Base-by-base conservation (phyloP, 441 rosid species). In the Flueggea neowawraea region DNA sequence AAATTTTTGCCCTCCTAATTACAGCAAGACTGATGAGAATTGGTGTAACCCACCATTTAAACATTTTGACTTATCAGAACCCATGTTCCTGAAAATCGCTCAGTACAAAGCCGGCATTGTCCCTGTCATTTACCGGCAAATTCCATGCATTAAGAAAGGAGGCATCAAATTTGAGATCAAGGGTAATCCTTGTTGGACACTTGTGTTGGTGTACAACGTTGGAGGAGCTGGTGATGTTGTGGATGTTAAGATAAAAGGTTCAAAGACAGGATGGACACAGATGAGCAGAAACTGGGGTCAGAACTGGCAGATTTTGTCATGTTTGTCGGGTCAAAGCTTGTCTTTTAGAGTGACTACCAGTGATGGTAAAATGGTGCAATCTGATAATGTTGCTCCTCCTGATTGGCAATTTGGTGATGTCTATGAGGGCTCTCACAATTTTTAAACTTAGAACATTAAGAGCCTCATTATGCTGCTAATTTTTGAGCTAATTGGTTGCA, bases 41-140 rank as follows among this genome's bases (percentile, higher is more conserved):
- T 80, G 84, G 86, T 81, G 88, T 75, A 80, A 81, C 64, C 84
- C 82, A n/a, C 88, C 86, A 9, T 71, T 59, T 50, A 68, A 69
- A 1, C 86, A 83, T 65, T 83, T 83, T 15, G 86, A 83, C 32
- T 41, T 83, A 17, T 72, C 83, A 3, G 58, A 61, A 77, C 64
- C 69, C 14, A 78, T 78, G 84, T 83, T 83, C 71, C 7, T 16
- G 13, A 55, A 60, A 47, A 48, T 83, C 0, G 85, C 85, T 0
- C 44, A 60, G 11, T 63, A 65, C 53, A 55, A 28, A 58, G 86
- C 79, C 15, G 88, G 88, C 57, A 69, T 81, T 45, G 70, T 83
- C 44, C 84, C 80, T 0, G 82, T 83, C 6, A 58, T 57, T 54
- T 83, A 52, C 43, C 65, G 84, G 1, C 70, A 80, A 17, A 55